phyloP scores from a whole-genome alignment of 2,329 filamentous ascomycete species.

The Sarocladiaceae sp. region DNA sequence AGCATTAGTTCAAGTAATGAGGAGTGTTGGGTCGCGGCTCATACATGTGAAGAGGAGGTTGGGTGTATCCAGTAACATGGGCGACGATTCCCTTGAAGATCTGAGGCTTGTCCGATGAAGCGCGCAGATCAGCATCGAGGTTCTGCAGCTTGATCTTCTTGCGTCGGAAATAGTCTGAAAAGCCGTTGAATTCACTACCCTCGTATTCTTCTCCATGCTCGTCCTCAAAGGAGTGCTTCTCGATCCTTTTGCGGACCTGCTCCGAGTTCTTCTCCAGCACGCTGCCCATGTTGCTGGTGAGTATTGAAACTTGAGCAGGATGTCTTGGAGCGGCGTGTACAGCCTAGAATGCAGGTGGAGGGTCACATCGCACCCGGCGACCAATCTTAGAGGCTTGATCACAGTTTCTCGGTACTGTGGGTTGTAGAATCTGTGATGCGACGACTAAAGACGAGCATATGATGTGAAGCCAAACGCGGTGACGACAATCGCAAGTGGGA shows the following conservation, averaged over 20 bases:
- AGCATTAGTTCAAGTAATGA: not conserved
- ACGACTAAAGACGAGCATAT: not conserved
- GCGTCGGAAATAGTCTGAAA: conserved; percentile 83
- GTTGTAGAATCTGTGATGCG: not conserved
- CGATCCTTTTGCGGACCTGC: conserved; percentile 54
- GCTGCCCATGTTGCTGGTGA: conserved; percentile 44
- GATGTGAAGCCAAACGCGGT: conserved; percentile 1
- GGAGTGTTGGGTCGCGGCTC: conserved; percentile 19
- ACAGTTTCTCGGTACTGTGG: not conserved
- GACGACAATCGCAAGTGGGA: not conserved
- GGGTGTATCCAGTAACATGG: conserved; percentile 93
- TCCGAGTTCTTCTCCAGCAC: conserved; percentile 59
- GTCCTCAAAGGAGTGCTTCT: conserved; percentile 64
- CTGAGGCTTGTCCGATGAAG: conserved; percentile 62
- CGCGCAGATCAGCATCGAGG: conserved; percentile 74
- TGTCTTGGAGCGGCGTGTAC: not conserved
- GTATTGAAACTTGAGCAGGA: not conserved
- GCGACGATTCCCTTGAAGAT: conserved; percentile 90
- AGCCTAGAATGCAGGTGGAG: not conserved
- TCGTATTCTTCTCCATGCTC: conserved; percentile 90
- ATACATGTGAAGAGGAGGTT: conserved; percentile 77
- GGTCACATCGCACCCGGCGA: not conserved
- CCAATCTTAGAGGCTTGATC: not conserved
- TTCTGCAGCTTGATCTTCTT: conserved; percentile 99
- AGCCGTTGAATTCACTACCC: conserved; percentile 79